These are phyloP conservation scores for Mycena sp. DNA, from an alignment of 1,284 basidiomycete species.

Conservation along the genomic window DNA sequence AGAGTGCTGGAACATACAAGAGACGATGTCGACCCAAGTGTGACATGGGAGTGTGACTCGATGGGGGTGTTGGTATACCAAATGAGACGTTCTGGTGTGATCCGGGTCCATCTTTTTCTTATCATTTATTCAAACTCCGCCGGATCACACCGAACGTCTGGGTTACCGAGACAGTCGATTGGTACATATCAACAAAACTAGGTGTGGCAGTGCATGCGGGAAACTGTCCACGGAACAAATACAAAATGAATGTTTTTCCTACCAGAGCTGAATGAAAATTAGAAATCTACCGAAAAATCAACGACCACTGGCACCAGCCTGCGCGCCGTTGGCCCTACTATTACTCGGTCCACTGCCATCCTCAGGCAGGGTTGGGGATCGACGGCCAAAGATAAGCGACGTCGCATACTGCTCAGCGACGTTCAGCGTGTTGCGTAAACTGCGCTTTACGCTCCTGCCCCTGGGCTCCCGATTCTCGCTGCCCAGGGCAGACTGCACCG, in stretches of 20 bases:
- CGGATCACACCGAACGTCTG: no score
- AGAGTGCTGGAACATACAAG: no score
- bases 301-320: background rate
- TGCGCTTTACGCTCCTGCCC: conserved; percentile 70
- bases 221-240: conserved; percentile 7
- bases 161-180: no score
- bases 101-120: no score
- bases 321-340: background rate
- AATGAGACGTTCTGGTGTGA: no score
- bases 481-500: conserved; percentile 52
- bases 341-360: conserved; percentile 3
- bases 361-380: conserved; percentile 29
- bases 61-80: no score
- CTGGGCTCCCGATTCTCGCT: conserved; percentile 38
- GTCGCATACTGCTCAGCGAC: conserved; percentile 75
- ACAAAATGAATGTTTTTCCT: conserved; percentile 18
- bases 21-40: no score
- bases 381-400: conserved; percentile 66
- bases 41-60: no score
- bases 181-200: no score
- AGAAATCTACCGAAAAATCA: background rate
- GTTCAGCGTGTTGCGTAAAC: conserved; percentile 69
- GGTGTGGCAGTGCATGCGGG: background rate
- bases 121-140: no score
- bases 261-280: background rate